Base-by-base conservation (phyloP, 768 basidiomycete species). In the Lactarius hengduanensis region DNA sequence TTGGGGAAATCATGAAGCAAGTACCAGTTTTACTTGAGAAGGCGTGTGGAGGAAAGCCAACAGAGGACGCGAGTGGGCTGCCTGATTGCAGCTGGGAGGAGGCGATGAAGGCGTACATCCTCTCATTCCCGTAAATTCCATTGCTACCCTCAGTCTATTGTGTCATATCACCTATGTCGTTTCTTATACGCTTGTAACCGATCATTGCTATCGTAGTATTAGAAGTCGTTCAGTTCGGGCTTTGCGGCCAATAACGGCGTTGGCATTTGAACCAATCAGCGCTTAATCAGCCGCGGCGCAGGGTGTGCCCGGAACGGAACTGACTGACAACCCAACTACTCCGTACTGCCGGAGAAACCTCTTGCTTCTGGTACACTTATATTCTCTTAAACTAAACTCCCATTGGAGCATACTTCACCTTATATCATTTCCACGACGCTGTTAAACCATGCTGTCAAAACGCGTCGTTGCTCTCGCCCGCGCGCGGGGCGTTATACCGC, bases 61-160 rank as follows among this genome's bases (percentile, higher is more conserved):
- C 71, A 57, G 16, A 83, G 78, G 18, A 70, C 61, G 69, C 64
- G 54, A 71, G 75, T 16, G 78, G 77, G 6, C 74, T 85, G 53
- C 75, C 79, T 50, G 62, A 76, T 1, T 91, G 90, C 72, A 83
- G 79, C 67, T 90, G 88, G 89, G 84, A 87, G 72, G 55, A 64
- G 26, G 66, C 69, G 56, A 88, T 90, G 84, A 88, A 86, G 75
- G 71, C 72, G 55, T 88, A 80, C 72, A 90, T 91, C 65, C 74
- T 89, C 66, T 76, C 76, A 28, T 91, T 83, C 74, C 89, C 90
- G 38, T 91, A 75, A 82, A 57, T 36, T 10, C 22, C 22, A 8
- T 26, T 16, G 7, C n/a, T 1, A 10, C 36, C 18, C 26, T 26
- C 26, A 26, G 26, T 26, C 26, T 26, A 26, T 26, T 26, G 26